phyloP scores from a whole-genome alignment of 106 monocot genomes.

The Dioscorea alata region DNA sequence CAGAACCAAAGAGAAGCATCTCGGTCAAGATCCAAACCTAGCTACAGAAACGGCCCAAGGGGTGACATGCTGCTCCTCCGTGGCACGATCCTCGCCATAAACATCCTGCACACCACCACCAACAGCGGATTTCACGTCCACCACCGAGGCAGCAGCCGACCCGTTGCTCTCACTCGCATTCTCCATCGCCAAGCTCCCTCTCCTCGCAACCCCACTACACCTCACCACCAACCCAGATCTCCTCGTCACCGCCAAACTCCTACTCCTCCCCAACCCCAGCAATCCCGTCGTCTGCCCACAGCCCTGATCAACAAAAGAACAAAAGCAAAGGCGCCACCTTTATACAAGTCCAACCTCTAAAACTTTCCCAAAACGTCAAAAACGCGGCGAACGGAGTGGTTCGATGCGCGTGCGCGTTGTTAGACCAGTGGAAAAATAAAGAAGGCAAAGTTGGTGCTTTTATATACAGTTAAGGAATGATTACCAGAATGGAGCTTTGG shows the following conservation, averaged over 20 bases:
- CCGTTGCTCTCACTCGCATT: slow-evolving; percentile 9
- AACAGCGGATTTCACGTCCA: slow-evolving; percentile 20
- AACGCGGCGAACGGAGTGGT: too few relatives aligned
- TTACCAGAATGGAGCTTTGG: neutral
- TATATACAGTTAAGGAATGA: neutral
- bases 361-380: too few relatives aligned
- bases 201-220: slow-evolving; percentile 4
- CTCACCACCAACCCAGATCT: neutral
- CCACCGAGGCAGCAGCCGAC: slow-evolving; percentile 1
- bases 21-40: slow-evolving; percentile 26
- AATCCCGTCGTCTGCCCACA: neutral
- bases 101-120: slow-evolving; percentile 57
- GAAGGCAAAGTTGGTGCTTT: too few relatives aligned
- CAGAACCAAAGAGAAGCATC: neutral
- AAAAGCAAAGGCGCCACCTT: too few relatives aligned
- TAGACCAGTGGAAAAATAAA: too few relatives aligned
- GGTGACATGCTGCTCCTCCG: slow-evolving; percentile 58
- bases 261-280: slow-evolving; percentile 1
- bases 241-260: slow-evolving; percentile 6
- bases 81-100: slow-evolving; percentile 67
- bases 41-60: slow-evolving; percentile 78
- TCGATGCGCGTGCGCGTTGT: too few relatives aligned
- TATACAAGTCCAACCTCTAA: too few relatives aligned
- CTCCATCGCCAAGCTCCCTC: slow-evolving; percentile 10
- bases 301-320: neutral